Base-by-base conservation (phyloP, 257 asterid species). In the Echium plantagineum region DNA sequence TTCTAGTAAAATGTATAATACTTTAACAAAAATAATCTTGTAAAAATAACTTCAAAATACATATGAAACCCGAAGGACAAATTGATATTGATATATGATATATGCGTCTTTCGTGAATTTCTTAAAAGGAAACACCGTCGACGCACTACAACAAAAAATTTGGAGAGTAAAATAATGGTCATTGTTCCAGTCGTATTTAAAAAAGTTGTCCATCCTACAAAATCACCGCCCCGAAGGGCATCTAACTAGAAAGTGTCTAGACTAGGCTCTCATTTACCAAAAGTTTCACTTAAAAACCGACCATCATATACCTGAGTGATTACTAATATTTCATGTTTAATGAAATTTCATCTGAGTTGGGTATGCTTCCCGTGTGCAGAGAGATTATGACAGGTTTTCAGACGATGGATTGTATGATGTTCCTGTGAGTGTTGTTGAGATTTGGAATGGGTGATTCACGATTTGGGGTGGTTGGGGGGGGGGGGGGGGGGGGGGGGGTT, bases 91-190 rank as follows among this genome's bases (percentile, higher is more conserved):
- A n/a, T n/a, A n/a, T n/a, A n/a, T n/a, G n/a, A n/a, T n/a, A n/a
- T n/a, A n/a, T n/a, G n/a, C n/a, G n/a, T n/a, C n/a, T n/a, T 69
- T 71, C 88, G 81, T 15, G 95, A 85, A 38, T 70, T 70, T 60
- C 77, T 79, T 38, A 90, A 83, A 70, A 80, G 74, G 69, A 87
- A 79, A 64, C 76, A 67, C 58, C 88, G 95, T 2, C 85, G 83
- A 4, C 84, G 84, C 9, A 58, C 95, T 21, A 60, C 87, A 67
- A 76, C 83, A 10, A 80, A 85, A 72, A 94, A 83, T 62, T 66
- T 87, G 76, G 90, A 80, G 83, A 67, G 78, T 67, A 74, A 89
- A 20, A 18, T 64, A 20, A 70, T 81, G 86, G 84, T 82, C 64
- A 46, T 90, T 35, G 78, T 69, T 62, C 93, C 87, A 17, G 75